These are phyloP conservation scores for Fusarium fracticaudum DNA, from an alignment of 2,329 filamentous ascomycete species.

Conservation along the genomic window DNA sequence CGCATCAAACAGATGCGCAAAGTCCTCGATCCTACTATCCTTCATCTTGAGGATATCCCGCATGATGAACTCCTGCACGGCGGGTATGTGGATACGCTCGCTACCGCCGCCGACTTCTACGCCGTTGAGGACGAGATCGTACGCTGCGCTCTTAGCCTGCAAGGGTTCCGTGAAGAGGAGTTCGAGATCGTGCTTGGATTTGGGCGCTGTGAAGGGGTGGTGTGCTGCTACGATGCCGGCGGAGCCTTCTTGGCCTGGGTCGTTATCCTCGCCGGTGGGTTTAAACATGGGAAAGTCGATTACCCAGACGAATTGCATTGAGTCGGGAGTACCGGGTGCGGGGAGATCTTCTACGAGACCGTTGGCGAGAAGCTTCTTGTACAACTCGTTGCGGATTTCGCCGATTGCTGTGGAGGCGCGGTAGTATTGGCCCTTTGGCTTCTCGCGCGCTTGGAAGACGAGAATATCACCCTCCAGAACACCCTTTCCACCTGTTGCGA, in stretches of 20 bases:
- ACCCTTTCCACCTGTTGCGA: conserved; percentile 53
- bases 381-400: conserved; percentile 74
- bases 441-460: conserved; percentile 80
- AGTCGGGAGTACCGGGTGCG: conserved; percentile 29
- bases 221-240: conserved; percentile 89
- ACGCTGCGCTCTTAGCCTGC: conserved; percentile 82
- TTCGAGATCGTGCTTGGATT: conserved; percentile 75
- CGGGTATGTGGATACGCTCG: conserved; percentile 86
- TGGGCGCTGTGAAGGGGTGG: conserved; percentile 94
- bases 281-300: conserved; percentile 94
- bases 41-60: conserved; percentile 84
- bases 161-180: conserved; percentile 78
- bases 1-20: conserved; percentile 85
- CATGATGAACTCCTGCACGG: conserved; percentile 86
- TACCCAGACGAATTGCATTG: conserved; percentile 83
- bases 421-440: conserved; percentile 64
- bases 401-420: conserved; percentile 76
- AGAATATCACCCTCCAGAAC: conserved; percentile 75
- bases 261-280: conserved; percentile 65
- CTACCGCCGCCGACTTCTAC: conserved; percentile 94
- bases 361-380: conserved; percentile 63
- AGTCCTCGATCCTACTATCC: conserved; percentile 77
- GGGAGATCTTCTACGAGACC: neutral
- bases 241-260: conserved; percentile 81
- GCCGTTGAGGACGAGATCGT: conserved; percentile 95